Evolutionary conservation across 169 alveolate genomes (phyloP), one percentile per base, ranked within the genome.

Genomic region (Eimeria necatrix): DNA sequence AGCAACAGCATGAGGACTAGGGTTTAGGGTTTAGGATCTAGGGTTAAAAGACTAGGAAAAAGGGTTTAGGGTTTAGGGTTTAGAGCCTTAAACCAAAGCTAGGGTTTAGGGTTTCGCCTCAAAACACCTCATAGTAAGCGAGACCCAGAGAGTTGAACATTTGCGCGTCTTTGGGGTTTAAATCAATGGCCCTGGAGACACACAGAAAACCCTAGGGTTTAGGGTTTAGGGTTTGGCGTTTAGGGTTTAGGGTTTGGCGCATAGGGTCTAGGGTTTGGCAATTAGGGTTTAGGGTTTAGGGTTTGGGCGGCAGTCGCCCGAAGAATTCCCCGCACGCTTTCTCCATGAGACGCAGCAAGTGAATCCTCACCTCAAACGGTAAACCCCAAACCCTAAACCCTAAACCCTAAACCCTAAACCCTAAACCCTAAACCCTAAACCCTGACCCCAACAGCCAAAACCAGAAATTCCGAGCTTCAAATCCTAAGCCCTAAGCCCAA

Each of bases 51-150:
- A n/a, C n/a, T n/a, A n/a, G n/a, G n/a, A n/a, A n/a, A n/a, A n/a
- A n/a, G n/a, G n/a, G n/a, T n/a, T n/a, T n/a, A n/a, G n/a, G n/a
- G n/a, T n/a, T n/a, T n/a, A n/a, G n/a, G n/a, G n/a, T n/a, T n/a
- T n/a, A n/a, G n/a, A n/a, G n/a, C n/a, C n/a, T n/a, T n/a, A n/a
- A n/a, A n/a, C n/a, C n/a, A n/a, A 14, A 14, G 8, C 14, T 56
- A 56, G 64, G 64, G 64, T 56, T 56, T 56, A 56, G 64, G 64
- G 64, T 56, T 56, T 56, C 8, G 56, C 16, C 53, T 32, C 12
- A 4, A 74, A 61, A 3, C 4, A 86, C 93, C 93, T 86, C 93
- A 83, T 86, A 86, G 93, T 86, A 86, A 20, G 84, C 93, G 20
- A 86, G 84, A 12, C 93, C 93, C 9, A 86, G 93, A 24, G 68